Percentiles rank a stretch among this genome's conserved stretches.
Conservation (phyloP, 805 yeast genomes). For the Metschnikowia similis region DNA sequence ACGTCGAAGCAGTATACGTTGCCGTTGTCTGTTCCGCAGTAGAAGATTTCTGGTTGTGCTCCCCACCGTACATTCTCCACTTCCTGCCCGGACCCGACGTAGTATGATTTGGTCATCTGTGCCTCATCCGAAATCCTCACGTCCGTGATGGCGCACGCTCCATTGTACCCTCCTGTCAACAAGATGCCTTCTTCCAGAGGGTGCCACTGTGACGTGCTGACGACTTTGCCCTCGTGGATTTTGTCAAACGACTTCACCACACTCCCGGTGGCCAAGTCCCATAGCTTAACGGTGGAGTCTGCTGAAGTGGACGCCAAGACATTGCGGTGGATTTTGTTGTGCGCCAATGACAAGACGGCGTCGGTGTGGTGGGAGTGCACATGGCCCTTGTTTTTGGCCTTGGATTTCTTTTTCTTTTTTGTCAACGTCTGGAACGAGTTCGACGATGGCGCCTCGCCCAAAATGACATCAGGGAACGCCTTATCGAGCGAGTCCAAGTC, state of each 20-base stretch:
- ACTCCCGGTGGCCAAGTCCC: constrained; percentile 77
- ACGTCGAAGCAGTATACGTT: constrained; percentile 85
- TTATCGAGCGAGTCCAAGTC: constrained; percentile 88
- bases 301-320: constrained; percentile 94
- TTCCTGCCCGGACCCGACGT: constrained; percentile 67
- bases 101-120: constrained; percentile 60
- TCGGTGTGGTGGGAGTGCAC: constrained; percentile 81
- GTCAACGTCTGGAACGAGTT: constrained; percentile 35
- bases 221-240: constrained; percentile 75
- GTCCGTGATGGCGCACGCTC: constrained; percentile 76
- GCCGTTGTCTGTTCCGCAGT: constrained; percentile 91
- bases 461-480: constrained; percentile 88
- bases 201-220: constrained; percentile 88
- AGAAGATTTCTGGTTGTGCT: constrained; percentile 49
- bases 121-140: constrained; percentile 67
- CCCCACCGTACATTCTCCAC: constrained; percentile 80
- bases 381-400: constrained; percentile 48
- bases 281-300: constrained; percentile 87
- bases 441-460: constrained; percentile 64
- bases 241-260: constrained; percentile 74
- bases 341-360: constrained; percentile 84
- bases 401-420: constrained; percentile 46
- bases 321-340: constrained; percentile 75
- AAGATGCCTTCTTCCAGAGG: constrained; percentile 58
- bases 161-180: constrained; percentile 91